These are phyloP conservation scores for Aspergillus proliferans DNA, from an alignment of 2,329 filamentous ascomycete genomes.

Conservation along the genomic window DNA sequence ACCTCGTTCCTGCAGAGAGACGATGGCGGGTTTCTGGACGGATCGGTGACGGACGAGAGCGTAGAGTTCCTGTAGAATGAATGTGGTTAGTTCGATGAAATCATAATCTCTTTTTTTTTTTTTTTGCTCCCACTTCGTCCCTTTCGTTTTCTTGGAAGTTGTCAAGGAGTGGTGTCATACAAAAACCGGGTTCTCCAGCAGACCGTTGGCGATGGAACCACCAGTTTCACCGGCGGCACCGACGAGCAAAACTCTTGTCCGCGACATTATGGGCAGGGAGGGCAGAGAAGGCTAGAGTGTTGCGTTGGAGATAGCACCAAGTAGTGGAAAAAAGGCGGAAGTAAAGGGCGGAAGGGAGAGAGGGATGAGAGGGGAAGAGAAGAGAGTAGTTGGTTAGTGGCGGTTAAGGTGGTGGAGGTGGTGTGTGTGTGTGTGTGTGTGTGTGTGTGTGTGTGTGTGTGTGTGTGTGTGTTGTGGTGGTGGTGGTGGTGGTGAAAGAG, in stretches of 20 bases:
- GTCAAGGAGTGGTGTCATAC: slow-evolving; percentile 7
- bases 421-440: too few species aligned
- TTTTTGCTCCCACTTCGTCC: too few species aligned
- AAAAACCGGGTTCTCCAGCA: slow-evolving; percentile 25
- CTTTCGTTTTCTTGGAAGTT: too few species aligned
- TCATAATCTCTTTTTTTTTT: too few species aligned
- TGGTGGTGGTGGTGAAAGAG: too few species aligned
- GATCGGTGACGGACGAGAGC: slow-evolving; percentile 44
- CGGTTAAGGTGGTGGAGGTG: too few species aligned
- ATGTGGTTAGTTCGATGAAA: slow-evolving; percentile 1
- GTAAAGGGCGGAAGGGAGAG: slow-evolving; percentile 3
- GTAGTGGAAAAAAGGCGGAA: slow-evolving; percentile 4
- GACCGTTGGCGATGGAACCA: slow-evolving; percentile 32
- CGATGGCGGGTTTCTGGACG: slow-evolving; percentile 41
- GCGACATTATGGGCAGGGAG: slow-evolving; percentile 23
- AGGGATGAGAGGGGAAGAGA: slow-evolving; percentile 5
- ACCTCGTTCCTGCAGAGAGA: slow-evolving; percentile 36
- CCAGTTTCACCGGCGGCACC: slow-evolving; percentile 37
- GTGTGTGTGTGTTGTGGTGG: too few species aligned
- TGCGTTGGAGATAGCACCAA: slow-evolving; percentile 4
- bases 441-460: too few species aligned
- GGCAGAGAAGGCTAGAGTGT: background rate
- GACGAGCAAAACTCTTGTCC: slow-evolving; percentile 32
- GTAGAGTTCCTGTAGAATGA: slow-evolving; percentile 39
- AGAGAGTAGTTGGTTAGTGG: background rate